phyloP scores from a whole-genome alignment of 192 early-diverging fungal species.

The Spinellus fusiger region DNA sequence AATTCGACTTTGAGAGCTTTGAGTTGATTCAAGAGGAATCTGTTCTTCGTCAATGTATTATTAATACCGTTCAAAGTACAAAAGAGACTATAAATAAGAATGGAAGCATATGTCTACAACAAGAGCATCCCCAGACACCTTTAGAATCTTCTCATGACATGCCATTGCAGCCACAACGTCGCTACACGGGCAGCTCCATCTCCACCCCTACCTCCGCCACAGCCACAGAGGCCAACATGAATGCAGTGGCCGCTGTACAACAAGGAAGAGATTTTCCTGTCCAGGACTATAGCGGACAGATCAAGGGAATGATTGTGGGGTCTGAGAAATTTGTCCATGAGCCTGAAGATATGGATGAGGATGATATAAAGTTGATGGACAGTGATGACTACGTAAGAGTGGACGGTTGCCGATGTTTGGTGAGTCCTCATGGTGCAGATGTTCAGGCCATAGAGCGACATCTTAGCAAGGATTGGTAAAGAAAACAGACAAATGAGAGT shows the following conservation, averaged over 20 bases:
- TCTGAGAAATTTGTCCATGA: constrained; percentile 20
- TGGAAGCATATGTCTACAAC: constrained; percentile 4
- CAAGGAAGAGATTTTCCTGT: constrained; percentile 2
- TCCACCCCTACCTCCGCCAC: constrained; percentile 16
- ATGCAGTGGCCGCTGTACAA: constrained; percentile 15
- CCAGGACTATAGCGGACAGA: not conserved
- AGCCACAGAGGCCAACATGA: constrained; percentile 12
- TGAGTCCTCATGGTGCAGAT: constrained; percentile 17
- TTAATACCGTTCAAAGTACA: constrained; percentile 19
- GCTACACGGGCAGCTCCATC: constrained; percentile 24
- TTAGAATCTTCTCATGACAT: not conserved
- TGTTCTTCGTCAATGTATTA: constrained; percentile 18
- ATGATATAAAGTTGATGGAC: constrained; percentile 12
- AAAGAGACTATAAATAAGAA: not conserved
- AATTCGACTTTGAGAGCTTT: constrained; percentile 31
- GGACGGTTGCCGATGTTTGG: constrained; percentile 12
- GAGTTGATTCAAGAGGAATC: constrained; percentile 17
- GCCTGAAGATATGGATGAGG: constrained; percentile 32
- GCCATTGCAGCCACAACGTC: not conserved
- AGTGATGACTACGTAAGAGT: constrained; percentile 19
- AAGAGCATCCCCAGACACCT: not conserved
- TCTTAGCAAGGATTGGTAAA: constrained; percentile 26
- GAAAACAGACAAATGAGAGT: too few species aligned
- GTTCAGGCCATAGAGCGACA: constrained; percentile 23
- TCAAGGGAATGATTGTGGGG: constrained; percentile 8